Percentiles rank a stretch among this genome's conserved stretches.
Conservation (phyloP, 1,284 basidiomycete genomes). For the Malassezia cuniculi region DNA sequence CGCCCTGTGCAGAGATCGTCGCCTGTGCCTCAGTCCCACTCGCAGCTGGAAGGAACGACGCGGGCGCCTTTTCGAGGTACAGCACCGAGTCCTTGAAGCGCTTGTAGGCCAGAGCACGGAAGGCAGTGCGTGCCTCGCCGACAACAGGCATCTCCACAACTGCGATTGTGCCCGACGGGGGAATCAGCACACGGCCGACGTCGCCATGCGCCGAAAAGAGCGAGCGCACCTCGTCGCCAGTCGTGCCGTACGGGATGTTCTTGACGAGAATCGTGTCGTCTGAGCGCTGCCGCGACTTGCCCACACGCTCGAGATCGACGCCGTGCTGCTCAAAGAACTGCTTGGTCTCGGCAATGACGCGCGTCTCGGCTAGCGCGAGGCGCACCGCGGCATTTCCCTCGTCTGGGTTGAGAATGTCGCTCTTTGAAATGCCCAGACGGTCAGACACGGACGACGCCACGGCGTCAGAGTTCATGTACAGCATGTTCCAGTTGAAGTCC, state of each 20-base stretch:
- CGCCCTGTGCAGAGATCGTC: conserved; percentile 8
- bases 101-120: conserved; percentile 71
- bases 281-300: conserved; percentile 15
- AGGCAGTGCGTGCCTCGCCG: conserved; percentile 48
- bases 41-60: conserved; percentile 50
- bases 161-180: conserved; percentile 85
- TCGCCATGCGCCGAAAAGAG: conserved; percentile 68
- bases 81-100: conserved; percentile 76
- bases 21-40: neutral
- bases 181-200: conserved; percentile 65
- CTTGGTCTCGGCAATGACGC: conserved; percentile 89
- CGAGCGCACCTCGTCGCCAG: conserved; percentile 59
- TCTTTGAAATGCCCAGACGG: conserved; percentile 67
- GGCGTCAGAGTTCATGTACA: conserved; percentile 94
- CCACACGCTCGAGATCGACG: conserved; percentile 48
- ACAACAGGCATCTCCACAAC: conserved; percentile 71
- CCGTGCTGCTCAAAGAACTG: conserved; percentile 56
- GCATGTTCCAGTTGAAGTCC: conserved; percentile 88
- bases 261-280: conserved; percentile 82
- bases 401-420: conserved; percentile 61
- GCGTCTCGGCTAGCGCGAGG: conserved; percentile 86
- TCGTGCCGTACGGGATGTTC: conserved; percentile 89
- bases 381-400: conserved; percentile 57
- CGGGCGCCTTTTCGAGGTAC: conserved; percentile 83
- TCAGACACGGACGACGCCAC: conserved; percentile 70